Percentiles rank a stretch among this genome's conserved stretches.
Conservation (phyloP, 177 flowering plant genomes). For the Vitis hybrid region DNA sequence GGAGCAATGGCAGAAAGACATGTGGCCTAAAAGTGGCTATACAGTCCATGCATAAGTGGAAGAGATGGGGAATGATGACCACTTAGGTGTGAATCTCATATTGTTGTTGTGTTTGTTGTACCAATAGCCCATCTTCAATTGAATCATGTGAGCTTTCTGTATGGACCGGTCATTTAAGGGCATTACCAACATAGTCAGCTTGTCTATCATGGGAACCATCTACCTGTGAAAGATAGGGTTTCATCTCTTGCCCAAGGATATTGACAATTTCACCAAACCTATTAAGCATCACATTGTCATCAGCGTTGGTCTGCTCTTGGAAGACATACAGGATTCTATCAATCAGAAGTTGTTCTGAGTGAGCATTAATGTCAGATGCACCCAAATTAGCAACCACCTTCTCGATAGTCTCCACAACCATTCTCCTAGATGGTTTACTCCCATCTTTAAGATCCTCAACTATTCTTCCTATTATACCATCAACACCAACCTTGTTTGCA, state of each 20-base stretch:
- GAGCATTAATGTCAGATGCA: constrained; percentile 91
- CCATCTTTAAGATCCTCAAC: constrained; percentile 99
- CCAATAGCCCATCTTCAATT: no score
- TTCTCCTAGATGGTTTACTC: constrained; percentile 95
- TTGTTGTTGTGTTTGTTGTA: no score
- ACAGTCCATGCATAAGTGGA: no score
- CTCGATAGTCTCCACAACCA: constrained; percentile 99
- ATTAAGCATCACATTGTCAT: constrained; percentile 98
- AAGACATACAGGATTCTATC: constrained; percentile 97
- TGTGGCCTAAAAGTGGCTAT: no score
- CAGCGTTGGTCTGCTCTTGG: constrained; percentile 99
- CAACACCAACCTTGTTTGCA: constrained; percentile 96
- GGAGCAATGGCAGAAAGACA: no score
- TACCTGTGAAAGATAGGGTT: constrained; percentile 96
- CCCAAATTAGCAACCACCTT: constrained; percentile 95
- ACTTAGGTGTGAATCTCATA: no score
- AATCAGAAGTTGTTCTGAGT: constrained; percentile 89
- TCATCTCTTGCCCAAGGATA: constrained; percentile 90
- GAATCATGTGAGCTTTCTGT: no score
- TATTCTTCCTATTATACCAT: constrained; percentile 89
- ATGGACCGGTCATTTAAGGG: no score
- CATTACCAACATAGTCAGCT: no score
- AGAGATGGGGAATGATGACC: no score
- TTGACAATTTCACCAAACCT: constrained; percentile 99
- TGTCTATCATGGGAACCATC: constrained; percentile 43